Percentiles rank a stretch among this genome's conserved stretches.
Conservation (phyloP, 345 rosid genomes). For the Boechera divaricarpa region DNA sequence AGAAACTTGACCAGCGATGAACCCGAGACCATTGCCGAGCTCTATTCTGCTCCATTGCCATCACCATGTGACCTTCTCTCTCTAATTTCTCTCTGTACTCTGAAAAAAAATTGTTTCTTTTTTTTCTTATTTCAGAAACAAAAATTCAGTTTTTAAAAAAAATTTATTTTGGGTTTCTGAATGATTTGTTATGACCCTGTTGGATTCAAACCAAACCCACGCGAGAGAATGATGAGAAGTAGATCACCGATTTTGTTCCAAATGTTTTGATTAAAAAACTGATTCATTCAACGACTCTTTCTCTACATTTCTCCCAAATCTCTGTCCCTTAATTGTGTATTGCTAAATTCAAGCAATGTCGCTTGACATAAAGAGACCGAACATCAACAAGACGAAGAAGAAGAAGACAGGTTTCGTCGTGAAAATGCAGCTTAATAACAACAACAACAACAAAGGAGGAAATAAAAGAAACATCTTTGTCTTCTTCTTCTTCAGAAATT, state of each 20-base stretch:
- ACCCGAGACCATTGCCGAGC: constrained; percentile 53
- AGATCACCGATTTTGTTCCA: constrained; percentile 40
- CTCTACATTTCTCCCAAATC: constrained; percentile 47
- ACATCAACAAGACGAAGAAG: constrained; percentile 40
- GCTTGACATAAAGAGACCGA: constrained; percentile 40
- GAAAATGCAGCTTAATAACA: constrained; percentile 62
- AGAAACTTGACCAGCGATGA: constrained; percentile 46
- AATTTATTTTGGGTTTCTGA: not conserved
- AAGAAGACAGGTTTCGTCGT: constrained; percentile 59
- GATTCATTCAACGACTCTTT: constrained; percentile 53
- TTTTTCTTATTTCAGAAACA: not conserved
- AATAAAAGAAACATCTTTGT: constrained; percentile 50
- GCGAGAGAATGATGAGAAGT: constrained; percentile 40
- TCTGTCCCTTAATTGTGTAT: not conserved
- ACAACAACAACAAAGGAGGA: constrained; percentile 50
- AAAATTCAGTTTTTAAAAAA: not conserved
- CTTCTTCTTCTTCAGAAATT: constrained; percentile 57
- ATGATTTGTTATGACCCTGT: constrained; percentile 24
- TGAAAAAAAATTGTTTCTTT: not conserved
- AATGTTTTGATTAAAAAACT: not conserved
- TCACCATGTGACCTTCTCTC: constrained; percentile 43
- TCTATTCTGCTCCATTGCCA: constrained; percentile 52
- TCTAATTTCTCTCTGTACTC: constrained; percentile 23
- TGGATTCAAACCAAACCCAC: constrained; percentile 48
- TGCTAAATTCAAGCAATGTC: constrained; percentile 35